Evolutionary conservation across 192 early-diverging fungal genomes (phyloP).

Genomic region (Chytriomyces confervae): DNA sequence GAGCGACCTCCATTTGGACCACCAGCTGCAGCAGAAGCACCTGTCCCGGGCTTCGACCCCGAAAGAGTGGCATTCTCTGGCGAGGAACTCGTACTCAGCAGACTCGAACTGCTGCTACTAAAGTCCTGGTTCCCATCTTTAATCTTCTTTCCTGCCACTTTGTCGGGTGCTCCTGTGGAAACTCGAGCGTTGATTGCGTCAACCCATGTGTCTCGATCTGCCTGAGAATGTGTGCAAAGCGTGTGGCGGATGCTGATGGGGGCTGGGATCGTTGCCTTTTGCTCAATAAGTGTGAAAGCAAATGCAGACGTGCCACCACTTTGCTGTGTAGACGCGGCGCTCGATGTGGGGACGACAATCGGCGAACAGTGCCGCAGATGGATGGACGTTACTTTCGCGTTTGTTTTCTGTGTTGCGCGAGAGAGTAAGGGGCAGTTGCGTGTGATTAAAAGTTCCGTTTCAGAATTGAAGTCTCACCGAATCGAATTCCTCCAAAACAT

Average conservation of each 20-base stretch:
- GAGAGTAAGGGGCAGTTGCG: not conserved
- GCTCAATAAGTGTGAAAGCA: slow-evolving; percentile 29
- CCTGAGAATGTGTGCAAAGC: slow-evolving; percentile 85
- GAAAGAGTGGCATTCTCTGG: not conserved
- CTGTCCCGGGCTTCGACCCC: not conserved
- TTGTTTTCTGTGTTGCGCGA: slow-evolving; percentile 56
- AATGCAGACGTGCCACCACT: not conserved
- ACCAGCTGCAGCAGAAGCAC: not conserved
- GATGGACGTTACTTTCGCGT: slow-evolving; percentile 39
- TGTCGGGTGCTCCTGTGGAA: not conserved
- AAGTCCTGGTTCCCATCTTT: not conserved
- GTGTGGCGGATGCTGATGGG: slow-evolving; percentile 70
- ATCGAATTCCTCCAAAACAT: slow-evolving; percentile 83
- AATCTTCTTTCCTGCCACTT: not conserved
- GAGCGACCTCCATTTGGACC: not conserved
- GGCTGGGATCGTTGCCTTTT: slow-evolving; percentile 2
- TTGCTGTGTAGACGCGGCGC: too few relatives aligned
- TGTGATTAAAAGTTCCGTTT: not conserved
- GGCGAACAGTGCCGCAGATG: not conserved
- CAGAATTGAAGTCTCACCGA: slow-evolving; percentile 17
- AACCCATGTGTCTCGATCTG: slow-evolving; percentile 92
- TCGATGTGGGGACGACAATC: not conserved
- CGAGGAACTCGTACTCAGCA: too few relatives aligned
- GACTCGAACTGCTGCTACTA: too few relatives aligned
- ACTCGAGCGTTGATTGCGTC: slow-evolving; percentile 56